Percentiles rank a stretch among this genome's conserved stretches.
Conservation (phyloP, 345 rosid species). For the Camelina neglecta region DNA sequence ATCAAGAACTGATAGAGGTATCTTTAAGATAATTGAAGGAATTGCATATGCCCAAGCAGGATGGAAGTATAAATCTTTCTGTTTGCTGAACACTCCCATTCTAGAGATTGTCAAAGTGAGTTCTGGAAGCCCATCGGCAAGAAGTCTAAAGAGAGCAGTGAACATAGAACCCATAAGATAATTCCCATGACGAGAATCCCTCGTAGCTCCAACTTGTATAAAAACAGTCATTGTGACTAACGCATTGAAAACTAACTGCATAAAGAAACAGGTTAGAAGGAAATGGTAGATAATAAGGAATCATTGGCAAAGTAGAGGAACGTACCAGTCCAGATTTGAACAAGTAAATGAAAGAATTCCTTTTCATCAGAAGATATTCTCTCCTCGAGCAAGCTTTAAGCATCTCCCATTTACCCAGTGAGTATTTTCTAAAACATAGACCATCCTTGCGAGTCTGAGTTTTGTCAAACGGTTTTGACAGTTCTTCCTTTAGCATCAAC, state of each 20-base stretch:
- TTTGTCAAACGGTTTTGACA: conserved; percentile 43
- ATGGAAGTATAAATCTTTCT: conserved; percentile 50
- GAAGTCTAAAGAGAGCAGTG: conserved; percentile 46
- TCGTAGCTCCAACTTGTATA: conserved; percentile 39
- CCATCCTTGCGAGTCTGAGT: conserved; percentile 40
- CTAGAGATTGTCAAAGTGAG: conserved; percentile 48
- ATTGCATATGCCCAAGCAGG: conserved; percentile 64
- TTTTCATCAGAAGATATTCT: conserved; percentile 55
- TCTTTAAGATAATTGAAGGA: conserved; percentile 54
- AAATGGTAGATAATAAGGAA: conserved; percentile 1
- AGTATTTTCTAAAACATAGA: conserved; percentile 46
- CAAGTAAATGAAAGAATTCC: conserved; percentile 51
- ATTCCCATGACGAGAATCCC: conserved; percentile 46
- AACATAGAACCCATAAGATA: conserved; percentile 53
- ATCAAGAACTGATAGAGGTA: conserved; percentile 53
- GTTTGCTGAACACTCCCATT: conserved; percentile 55
- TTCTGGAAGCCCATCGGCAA: conserved; percentile 59
- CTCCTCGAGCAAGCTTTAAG: conserved; percentile 57
- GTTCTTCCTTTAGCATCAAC: conserved; percentile 39
- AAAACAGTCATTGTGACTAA: conserved; percentile 51
- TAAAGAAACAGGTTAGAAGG: conserved; percentile 14
- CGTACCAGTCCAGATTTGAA: conserved; percentile 48
- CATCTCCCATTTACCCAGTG: conserved; percentile 50
- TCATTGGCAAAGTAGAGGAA: conserved; percentile 6
- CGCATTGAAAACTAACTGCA: conserved; percentile 51